Evolutionary conservation across 2,329 filamentous ascomycete genomes (phyloP).

Genomic region (Botrytis deweyae): DNA sequence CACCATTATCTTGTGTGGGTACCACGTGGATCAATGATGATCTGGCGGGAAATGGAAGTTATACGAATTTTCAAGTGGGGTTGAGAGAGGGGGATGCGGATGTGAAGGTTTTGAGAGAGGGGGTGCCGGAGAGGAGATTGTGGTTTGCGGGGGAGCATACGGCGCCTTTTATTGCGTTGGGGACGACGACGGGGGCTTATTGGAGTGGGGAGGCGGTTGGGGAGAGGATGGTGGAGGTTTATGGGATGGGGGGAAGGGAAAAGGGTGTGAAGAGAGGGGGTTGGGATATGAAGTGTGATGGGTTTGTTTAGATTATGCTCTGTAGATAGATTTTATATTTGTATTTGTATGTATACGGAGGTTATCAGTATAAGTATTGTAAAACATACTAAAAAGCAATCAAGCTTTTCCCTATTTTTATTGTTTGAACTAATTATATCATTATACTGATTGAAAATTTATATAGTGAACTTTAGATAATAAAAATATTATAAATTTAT

Average conservation of each 20-base stretch:
- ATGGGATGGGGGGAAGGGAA: conserved; percentile 41
- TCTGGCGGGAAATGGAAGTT: conserved; percentile 65
- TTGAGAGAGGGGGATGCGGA: conserved; percentile 57
- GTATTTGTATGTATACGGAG: background rate
- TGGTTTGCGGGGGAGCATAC: conserved; percentile 79
- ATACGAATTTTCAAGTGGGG: conserved; percentile 67
- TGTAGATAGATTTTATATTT: background rate
- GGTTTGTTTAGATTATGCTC: background rate
- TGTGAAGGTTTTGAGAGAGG: conserved; percentile 50
- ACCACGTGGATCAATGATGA: conserved; percentile 67
- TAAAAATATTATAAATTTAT: too few species aligned
- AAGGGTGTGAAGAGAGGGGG: background rate
- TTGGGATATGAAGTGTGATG: too few species aligned
- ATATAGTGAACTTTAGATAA: too few species aligned
- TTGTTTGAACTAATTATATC: too few species aligned
- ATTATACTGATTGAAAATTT: too few species aligned
- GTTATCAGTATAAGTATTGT: too few species aligned
- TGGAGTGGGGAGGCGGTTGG: conserved; percentile 77
- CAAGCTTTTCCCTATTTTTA: too few species aligned
- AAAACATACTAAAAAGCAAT: too few species aligned
- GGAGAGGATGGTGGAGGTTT: conserved; percentile 58
- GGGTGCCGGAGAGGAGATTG: conserved; percentile 26
- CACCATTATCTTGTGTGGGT: conserved; percentile 54
- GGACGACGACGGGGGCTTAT: conserved; percentile 86
- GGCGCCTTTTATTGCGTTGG: conserved; percentile 82